A percentile compares a stretch with the other conserved stretches of the same genome.
Evolutionary conservation across 2,329 filamentous ascomycete genomes (phyloP).

Genomic region (Fusarium sp.): DNA sequence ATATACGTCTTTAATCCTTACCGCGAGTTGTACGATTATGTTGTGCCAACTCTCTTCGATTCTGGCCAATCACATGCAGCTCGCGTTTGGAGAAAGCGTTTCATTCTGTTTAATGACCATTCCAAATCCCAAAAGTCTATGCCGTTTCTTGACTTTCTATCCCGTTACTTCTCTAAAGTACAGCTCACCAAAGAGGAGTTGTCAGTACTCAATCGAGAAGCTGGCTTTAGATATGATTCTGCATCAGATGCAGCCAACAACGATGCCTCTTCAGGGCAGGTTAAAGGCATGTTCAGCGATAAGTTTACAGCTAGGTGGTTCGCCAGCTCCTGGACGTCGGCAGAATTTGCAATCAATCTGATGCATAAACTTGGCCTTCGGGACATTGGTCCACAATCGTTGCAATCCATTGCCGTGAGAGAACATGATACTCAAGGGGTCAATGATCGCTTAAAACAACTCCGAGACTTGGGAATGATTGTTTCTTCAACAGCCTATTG

Average conservation of each 20-base stretch:
- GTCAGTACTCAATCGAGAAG: constrained; percentile 24
- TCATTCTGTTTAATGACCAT: constrained; percentile 56
- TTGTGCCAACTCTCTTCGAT: constrained; percentile 64
- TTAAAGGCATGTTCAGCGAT: constrained; percentile 47
- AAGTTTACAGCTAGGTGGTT: constrained; percentile 84
- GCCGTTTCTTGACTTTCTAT: constrained; percentile 62
- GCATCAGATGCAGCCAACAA: neutral
- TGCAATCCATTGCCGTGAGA: constrained; percentile 81
- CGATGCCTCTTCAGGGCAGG: neutral
- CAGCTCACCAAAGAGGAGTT: constrained; percentile 55
- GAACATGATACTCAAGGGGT: constrained; percentile 68
- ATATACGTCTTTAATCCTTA: constrained; percentile 60
- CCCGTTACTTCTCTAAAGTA: constrained; percentile 58
- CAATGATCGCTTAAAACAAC: constrained; percentile 67
- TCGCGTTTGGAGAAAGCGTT: constrained; percentile 59
- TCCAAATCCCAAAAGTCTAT: constrained; percentile 56
- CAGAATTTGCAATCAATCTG: constrained; percentile 77
- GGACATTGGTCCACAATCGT: constrained; percentile 77
- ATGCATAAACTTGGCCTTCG: constrained; percentile 77
- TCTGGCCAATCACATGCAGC: constrained; percentile 60
- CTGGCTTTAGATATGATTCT: neutral
- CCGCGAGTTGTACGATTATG: constrained; percentile 61
- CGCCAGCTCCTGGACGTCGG: constrained; percentile 75
- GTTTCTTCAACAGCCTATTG: constrained; percentile 73
- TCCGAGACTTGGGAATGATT: constrained; percentile 72